Percentiles rank a stretch among this genome's conserved stretches.
Conservation (phyloP, 2,329 filamentous ascomycete genomes). For the Cytospora mali region DNA sequence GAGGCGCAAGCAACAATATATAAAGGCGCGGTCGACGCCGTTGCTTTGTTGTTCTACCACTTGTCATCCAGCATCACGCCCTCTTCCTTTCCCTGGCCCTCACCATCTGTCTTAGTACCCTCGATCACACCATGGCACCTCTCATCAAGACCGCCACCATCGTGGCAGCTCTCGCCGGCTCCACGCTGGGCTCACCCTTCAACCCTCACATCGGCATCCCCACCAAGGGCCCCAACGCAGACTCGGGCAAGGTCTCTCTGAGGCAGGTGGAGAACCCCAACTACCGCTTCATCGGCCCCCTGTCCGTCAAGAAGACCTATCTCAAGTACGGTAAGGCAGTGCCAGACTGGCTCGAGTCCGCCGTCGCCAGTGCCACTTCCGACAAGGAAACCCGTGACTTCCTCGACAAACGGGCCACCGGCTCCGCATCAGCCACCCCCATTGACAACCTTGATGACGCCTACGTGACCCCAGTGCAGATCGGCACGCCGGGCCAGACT, state of each 20-base stretch:
- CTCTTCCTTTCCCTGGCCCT: slow-evolving; percentile 16
- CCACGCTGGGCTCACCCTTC: slow-evolving; percentile 14
- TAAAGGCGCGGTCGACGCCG: slow-evolving; percentile 16
- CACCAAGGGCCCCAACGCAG: slow-evolving; percentile 4
- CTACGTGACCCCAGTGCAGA: slow-evolving; percentile 39
- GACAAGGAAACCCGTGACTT: background rate
- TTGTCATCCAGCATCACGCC: background rate
- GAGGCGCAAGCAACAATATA: background rate
- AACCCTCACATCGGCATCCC: slow-evolving; percentile 16
- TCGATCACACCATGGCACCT: slow-evolving; percentile 16
- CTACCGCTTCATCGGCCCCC: slow-evolving; percentile 26
- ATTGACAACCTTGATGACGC: slow-evolving; percentile 35
- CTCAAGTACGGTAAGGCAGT: slow-evolving; percentile 29
- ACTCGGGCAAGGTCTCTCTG: slow-evolving; percentile 22
- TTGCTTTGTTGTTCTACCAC: background rate
- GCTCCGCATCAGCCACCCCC: slow-evolving; percentile 27
- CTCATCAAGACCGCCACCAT: slow-evolving; percentile 16
- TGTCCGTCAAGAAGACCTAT: slow-evolving; percentile 31
- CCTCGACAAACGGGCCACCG: slow-evolving; percentile 24
- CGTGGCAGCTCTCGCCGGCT: slow-evolving; percentile 20
- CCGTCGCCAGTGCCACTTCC: slow-evolving; percentile 20
- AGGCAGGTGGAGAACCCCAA: slow-evolving; percentile 30
- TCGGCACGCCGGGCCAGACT: slow-evolving; percentile 45
- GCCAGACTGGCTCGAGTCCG: slow-evolving; percentile 25
- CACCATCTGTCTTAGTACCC: slow-evolving; percentile 11